Evolutionary conservation across 2,329 filamentous ascomycete genomes (phyloP).

Genomic region (Fusarium ramigenum): DNA sequence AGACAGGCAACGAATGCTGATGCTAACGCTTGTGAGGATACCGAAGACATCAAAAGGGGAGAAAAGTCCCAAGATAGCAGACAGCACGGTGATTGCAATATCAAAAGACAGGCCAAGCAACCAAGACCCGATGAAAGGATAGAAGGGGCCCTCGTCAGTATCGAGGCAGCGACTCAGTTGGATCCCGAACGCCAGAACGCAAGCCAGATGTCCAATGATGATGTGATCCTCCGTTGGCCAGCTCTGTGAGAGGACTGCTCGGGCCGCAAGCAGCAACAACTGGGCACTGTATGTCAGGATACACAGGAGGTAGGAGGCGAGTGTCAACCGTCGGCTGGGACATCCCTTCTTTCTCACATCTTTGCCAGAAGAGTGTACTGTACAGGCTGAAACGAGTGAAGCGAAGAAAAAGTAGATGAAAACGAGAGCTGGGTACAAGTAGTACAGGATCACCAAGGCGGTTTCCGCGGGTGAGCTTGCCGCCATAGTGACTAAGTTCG

Average conservation of each 20-base stretch:
- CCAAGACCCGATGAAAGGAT: constrained; percentile 72
- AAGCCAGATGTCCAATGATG: constrained; percentile 68
- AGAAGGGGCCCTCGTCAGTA: constrained; percentile 63
- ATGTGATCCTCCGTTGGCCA: constrained; percentile 59
- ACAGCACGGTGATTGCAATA: constrained; percentile 52
- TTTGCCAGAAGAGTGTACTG: constrained; percentile 57
- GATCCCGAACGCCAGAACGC: constrained; percentile 70
- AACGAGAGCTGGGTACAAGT: constrained; percentile 48
- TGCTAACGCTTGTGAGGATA: constrained; percentile 37
- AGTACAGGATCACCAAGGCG: constrained; percentile 36
- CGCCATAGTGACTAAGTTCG: constrained; percentile 13
- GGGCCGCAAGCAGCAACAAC: constrained; percentile 51
- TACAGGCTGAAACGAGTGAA: constrained; percentile 62
- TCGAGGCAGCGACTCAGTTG: constrained; percentile 65
- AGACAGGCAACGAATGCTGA: constrained; percentile 29
- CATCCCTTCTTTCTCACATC: constrained; percentile 20
- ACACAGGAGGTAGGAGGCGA: constrained; percentile 57
- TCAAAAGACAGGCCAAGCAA: constrained; percentile 67
- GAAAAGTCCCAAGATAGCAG: constrained; percentile 9
- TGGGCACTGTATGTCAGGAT: constrained; percentile 60
- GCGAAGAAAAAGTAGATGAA: constrained; percentile 69
- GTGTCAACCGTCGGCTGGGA: constrained; percentile 36
- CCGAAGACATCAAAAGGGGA: constrained; percentile 23
- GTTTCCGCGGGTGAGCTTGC: constrained; percentile 29
- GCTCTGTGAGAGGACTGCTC: constrained; percentile 46